Base-by-base conservation (phyloP, 2,329 filamentous ascomycete genomes). In the Aspergillus novofumigatus region DNA sequence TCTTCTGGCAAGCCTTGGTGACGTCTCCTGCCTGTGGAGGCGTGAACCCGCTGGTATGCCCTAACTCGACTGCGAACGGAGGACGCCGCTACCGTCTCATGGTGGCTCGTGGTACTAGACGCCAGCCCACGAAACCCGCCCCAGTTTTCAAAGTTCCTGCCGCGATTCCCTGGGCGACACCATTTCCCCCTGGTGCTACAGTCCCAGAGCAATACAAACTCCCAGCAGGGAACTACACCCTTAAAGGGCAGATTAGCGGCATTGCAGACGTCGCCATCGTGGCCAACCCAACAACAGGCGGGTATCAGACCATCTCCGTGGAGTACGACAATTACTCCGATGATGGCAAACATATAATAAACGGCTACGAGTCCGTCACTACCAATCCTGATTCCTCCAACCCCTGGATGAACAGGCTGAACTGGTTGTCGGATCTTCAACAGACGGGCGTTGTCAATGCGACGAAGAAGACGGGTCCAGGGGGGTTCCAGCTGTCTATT, bases 11-110 rank as follows among this genome's bases (percentile, higher is more conserved):
- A 59, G 66, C 65, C 3, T 62, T 77, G 6, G 71, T 72, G 0
- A 59, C 72, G 1, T 57, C 71, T 0, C 79, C 78, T 0, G 72
- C 71, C 0, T 81, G 79, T 56, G 78, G 77, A 0, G 78, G 78
- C 0, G 26, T 20, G 0, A 81, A 81, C 45, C 74, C 77, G 0
- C 68, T 79, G 0, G 67, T 68, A 2, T 81, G 78, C 54, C 72
- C 70, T 4, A 59, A 63, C 0, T 80, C 77, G 0, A 77, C 72
- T 0, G 74, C 70, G 4, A 69, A 67, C 0, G 76, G 75, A 2
- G 75, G 72, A 1, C 68, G 75, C 7, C 68, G 67, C 5, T 68
- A 74, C 23, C 74, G 78, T 7, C 52, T 79, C 1, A 78, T 80
- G 75, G 38, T 81, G 8, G 78, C 79, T 0, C 62, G 59, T 10